Evolutionary conservation across 2,329 filamentous ascomycete species (phyloP).

Genomic region (Epichloe hybrida): DNA sequence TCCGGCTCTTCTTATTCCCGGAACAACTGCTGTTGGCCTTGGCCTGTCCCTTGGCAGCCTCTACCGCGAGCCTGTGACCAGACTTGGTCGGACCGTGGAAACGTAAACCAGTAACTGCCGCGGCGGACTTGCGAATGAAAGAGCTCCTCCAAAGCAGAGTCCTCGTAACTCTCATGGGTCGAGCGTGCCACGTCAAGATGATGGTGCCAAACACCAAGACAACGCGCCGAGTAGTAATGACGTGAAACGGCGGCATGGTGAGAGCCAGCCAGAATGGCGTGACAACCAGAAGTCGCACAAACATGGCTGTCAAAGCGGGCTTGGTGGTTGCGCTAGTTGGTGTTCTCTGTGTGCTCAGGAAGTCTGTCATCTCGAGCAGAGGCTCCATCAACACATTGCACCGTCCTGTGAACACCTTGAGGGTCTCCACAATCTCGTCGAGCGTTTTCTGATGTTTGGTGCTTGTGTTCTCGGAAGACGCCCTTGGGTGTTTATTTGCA

Average conservation of each 20-base stretch:
- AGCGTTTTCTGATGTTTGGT: conserved; percentile 83
- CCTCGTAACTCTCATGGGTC: conserved; percentile 70
- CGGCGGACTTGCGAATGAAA: conserved; percentile 53
- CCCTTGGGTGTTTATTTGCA: conserved; percentile 26
- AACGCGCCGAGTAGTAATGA: conserved; percentile 78
- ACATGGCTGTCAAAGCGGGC: conserved; percentile 77
- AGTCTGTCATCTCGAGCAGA: conserved; percentile 78
- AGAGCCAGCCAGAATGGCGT: conserved; percentile 79
- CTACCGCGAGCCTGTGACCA: conserved; percentile 13
- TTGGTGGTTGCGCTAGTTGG: conserved; percentile 83
- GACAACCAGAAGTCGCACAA: conserved; percentile 76
- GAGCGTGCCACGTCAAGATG: conserved; percentile 81
- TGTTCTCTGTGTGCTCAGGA: conserved; percentile 79
- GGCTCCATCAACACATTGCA: conserved; percentile 90
- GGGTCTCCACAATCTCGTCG: conserved; percentile 90
- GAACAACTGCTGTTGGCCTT: conserved; percentile 12
- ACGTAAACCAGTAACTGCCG: conserved; percentile 66
- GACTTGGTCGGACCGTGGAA: conserved; percentile 41
- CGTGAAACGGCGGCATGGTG: conserved; percentile 66
- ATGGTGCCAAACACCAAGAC: conserved; percentile 78
- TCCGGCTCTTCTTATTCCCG: conserved; percentile 19
- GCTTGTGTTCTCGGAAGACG: conserved; percentile 43
- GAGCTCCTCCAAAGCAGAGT: conserved; percentile 84
- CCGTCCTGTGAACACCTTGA: conserved; percentile 78
- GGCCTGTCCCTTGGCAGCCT: conserved; percentile 11